A percentile compares a stretch with the other conserved stretches of the same genome.
Conservation (phyloP, 768 basidiomycete genomes). For the Exidia glandulosa region DNA sequence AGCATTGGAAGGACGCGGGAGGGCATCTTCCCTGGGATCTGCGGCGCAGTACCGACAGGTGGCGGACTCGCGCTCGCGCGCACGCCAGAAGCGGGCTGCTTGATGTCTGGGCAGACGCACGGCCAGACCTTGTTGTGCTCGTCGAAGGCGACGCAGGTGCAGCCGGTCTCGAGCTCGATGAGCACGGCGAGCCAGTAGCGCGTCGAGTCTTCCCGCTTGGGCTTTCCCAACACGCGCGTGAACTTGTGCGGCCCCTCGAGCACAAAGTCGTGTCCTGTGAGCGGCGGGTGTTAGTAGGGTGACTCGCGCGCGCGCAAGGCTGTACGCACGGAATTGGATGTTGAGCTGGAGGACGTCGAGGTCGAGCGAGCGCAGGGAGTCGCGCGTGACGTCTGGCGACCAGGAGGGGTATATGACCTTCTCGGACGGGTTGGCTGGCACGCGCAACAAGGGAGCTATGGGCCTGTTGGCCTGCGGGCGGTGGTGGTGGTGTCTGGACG, state of each 20-base stretch:
- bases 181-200: slow-evolving; percentile 78
- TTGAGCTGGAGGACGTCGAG: not conserved
- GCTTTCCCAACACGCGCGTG: slow-evolving; percentile 61
- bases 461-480: not conserved
- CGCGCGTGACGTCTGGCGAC: not conserved
- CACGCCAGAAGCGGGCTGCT: not conserved
- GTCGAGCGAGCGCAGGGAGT: not conserved
- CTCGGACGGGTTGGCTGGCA: not conserved
- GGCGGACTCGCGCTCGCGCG: not conserved
- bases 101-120: slow-evolving; percentile 30
- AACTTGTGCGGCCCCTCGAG: slow-evolving; percentile 82
- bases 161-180: slow-evolving; percentile 67
- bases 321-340: not conserved
- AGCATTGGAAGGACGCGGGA: slow-evolving; percentile 63
- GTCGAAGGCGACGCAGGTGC: slow-evolving; percentile 76
- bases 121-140: slow-evolving; percentile 33
- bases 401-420: not conserved
- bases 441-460: not conserved
- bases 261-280: slow-evolving; percentile 73
- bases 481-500: not conserved
- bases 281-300: not conserved
- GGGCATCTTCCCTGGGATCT: slow-evolving; percentile 28
- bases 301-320: not conserved
- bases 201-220: slow-evolving; percentile 61
- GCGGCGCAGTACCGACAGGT: not conserved